Evolutionary conservation across 2,329 filamentous ascomycete species (phyloP).

Genomic region (Aspergillus sp.): DNA sequence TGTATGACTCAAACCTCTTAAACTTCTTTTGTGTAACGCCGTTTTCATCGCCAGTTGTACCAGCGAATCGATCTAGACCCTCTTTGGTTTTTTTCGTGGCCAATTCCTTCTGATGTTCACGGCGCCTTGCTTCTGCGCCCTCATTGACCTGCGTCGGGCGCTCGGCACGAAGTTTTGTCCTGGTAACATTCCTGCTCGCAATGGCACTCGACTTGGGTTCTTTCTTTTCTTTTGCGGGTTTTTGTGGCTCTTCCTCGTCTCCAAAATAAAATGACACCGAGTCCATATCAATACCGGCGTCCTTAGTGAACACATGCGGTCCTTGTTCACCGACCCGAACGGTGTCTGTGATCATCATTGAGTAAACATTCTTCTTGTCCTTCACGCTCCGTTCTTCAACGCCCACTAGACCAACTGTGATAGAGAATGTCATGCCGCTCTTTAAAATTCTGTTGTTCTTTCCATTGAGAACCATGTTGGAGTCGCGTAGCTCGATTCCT

Average conservation of each 20-base stretch:
- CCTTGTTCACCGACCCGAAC: constrained; percentile 72
- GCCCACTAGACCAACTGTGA: constrained; percentile 87
- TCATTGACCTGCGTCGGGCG: constrained; percentile 85
- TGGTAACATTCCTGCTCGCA: constrained; percentile 92
- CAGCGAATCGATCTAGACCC: constrained; percentile 79
- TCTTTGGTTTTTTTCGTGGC: constrained; percentile 86
- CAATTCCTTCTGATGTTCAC: constrained; percentile 89
- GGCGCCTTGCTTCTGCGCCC: constrained; percentile 80
- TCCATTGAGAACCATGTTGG: constrained; percentile 76
- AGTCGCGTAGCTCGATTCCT: constrained; percentile 86
- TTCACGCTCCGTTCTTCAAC: constrained; percentile 83
- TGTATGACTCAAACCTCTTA: constrained; percentile 98
- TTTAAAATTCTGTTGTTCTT: constrained; percentile 83
- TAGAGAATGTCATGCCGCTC: constrained; percentile 94
- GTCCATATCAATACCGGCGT: constrained; percentile 86
- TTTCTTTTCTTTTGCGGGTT: constrained; percentile 80
- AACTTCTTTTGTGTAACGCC: constrained; percentile 96
- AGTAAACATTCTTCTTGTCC: constrained; percentile 87
- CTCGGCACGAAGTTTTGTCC: constrained; percentile 87
- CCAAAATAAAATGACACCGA: constrained; percentile 99
- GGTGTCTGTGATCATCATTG: constrained; percentile 87
- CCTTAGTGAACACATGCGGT: constrained; percentile 84
- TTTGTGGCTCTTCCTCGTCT: constrained; percentile 80
- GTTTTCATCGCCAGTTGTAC: constrained; percentile 79
- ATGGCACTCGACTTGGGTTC: constrained; percentile 79